Evolutionary conservation across 2,329 filamentous ascomycete genomes (phyloP).

Genomic region (Xylariomycetidae sp.): DNA sequence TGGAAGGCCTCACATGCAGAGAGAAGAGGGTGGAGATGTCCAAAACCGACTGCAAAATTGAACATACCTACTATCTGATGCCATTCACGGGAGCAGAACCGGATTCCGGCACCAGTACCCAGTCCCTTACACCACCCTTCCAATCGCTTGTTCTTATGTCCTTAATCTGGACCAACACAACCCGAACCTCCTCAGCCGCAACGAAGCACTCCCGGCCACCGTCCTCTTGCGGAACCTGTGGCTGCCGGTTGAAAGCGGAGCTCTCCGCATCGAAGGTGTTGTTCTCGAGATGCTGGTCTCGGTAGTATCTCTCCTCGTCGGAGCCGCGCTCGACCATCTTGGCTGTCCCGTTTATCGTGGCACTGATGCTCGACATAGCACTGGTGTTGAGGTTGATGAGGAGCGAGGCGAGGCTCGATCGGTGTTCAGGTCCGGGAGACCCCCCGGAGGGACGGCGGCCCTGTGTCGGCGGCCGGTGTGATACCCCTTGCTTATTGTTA

Average conservation of each 20-base stretch:
- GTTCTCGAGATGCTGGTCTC: slow-evolving; percentile 78
- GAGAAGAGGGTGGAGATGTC: no score
- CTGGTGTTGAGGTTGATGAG: slow-evolving; percentile 88
- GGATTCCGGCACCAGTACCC: slow-evolving; percentile 38
- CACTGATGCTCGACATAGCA: slow-evolving; percentile 80
- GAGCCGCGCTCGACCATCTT: slow-evolving; percentile 65
- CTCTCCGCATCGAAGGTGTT: slow-evolving; percentile 72
- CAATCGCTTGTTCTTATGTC: slow-evolving; percentile 88
- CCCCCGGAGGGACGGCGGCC: slow-evolving; percentile 51
- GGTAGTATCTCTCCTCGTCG: slow-evolving; percentile 80
- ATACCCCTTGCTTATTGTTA: slow-evolving; percentile 56
- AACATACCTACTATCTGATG: slow-evolving; percentile 10
- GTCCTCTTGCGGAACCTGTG: slow-evolving; percentile 33
- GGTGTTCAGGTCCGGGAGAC: slow-evolving; percentile 57
- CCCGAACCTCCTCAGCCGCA: slow-evolving; percentile 74
- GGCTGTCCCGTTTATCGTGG: slow-evolving; percentile 88
- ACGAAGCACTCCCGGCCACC: slow-evolving; percentile 62
- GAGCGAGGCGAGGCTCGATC: slow-evolving; percentile 73
- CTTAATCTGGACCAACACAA: slow-evolving; percentile 78
- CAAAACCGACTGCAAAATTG: no score
- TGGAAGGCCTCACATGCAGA: no score
- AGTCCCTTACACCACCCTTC: slow-evolving; percentile 91
- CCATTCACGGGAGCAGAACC: slow-evolving; percentile 33
- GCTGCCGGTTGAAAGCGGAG: slow-evolving; percentile 34
- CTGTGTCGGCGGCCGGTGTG: slow-evolving; percentile 78